Percentiles rank a stretch among this genome's conserved stretches.
These are phyloP conservation scores for Hortiboletus campestris DNA, from an alignment of 768 basidiomycete genomes.

Conservation along the genomic window DNA sequence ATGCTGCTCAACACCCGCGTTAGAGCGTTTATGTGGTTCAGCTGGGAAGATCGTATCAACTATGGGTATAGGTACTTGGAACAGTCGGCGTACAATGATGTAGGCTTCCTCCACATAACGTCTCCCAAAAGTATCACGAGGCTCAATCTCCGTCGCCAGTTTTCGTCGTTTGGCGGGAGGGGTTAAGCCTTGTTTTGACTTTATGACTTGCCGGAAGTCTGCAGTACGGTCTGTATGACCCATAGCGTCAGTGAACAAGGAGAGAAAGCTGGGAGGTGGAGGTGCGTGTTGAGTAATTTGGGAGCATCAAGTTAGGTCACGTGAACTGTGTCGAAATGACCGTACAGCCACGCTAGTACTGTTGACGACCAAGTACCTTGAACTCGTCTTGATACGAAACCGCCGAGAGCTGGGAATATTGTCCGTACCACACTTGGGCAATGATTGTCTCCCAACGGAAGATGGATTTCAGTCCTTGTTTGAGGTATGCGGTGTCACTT, in stretches of 20 bases:
- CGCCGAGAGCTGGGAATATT: constrained; percentile 25
- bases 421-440: constrained; percentile 14
- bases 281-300: neutral
- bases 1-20: constrained; percentile 71
- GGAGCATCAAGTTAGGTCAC: constrained; percentile 13
- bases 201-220: constrained; percentile 55
- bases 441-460: constrained; percentile 32
- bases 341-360: constrained; percentile 1
- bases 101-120: constrained; percentile 77
- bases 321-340: constrained; percentile 13
- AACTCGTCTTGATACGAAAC: constrained; percentile 11
- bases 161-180: constrained; percentile 55
- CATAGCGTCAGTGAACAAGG: constrained; percentile 38
- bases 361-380: too few relatives aligned
- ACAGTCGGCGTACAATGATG: constrained; percentile 48
- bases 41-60: constrained; percentile 37
- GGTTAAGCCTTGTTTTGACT: constrained; percentile 42
- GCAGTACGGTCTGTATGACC: constrained; percentile 57
- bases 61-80: neutral
- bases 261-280: neutral
- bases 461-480: constrained; percentile 57
- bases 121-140: constrained; percentile 50
- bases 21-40: constrained; percentile 70
- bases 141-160: constrained; percentile 35
- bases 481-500: constrained; percentile 60